Evolutionary conservation across 371 early-diverging fungal species (phyloP), one percentile per base, ranked within the genome.

Genomic region (Capillidium rhysosporum): DNA sequence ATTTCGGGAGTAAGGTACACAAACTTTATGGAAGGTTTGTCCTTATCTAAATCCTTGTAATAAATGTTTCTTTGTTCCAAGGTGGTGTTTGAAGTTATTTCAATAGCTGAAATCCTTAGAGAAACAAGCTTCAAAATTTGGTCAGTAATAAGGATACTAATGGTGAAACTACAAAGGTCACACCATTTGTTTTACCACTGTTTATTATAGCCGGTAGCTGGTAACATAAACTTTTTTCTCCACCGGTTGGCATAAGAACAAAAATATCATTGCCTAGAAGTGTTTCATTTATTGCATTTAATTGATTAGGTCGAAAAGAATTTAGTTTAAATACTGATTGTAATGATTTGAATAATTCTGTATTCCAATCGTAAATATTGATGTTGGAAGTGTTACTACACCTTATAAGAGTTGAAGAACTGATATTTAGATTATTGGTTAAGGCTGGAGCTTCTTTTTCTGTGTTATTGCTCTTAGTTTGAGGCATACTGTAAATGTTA

Each of bases 231-330:
- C 85, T 84, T 65, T 99, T 99, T 5, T 99, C 99, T 0, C 98
- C 99, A 40, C 99, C 99, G 7, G 99, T 99, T 1, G 99, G 99
- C 99, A 99, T 98, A 31, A 99, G 66, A 34, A 98, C 92, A 81
- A 99, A 98, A 0, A 89, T 84, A 59, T 99, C 97, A 39, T 82
- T 71, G 1, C 91, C 89, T 0, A 69, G 57, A 8, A 99, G 65
- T 0, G 89, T 82, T 0, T 89, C 81, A 60, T 92, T 84, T 64
- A 99, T 92, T 1, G 96, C 93, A 43, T 88, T 87, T 10, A 87
- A 66, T 62, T 99, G 98, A 59, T 96, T 91, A 2, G 70, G 69
- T 29, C 99, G 78, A 59, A 98, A 99, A 1, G 29, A 39, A 9
- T 23, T 25, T 7, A 56, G 25, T 14, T 43, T 29, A 44, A 53